A percentile compares a stretch with the other conserved stretches of the same genome.
phyloP scores from a whole-genome alignment of 768 basidiomycete species.

The Agaricus subrufescens region DNA sequence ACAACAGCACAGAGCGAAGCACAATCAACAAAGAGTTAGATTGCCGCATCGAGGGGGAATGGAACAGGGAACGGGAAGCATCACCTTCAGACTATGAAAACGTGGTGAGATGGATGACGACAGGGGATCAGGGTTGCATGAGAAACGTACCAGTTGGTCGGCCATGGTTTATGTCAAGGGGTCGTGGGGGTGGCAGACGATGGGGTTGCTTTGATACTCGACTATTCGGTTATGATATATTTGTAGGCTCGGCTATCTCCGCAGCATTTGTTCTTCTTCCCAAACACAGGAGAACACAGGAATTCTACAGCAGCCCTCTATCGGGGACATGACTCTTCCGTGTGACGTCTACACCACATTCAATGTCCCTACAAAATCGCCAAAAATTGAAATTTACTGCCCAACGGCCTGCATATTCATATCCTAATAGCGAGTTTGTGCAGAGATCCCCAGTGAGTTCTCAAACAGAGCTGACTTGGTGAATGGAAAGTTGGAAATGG shows the following conservation, averaged over 20 bases:
- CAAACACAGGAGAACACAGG: no score
- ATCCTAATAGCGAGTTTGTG: no score
- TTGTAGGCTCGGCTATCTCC: constrained; percentile 9
- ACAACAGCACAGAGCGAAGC: background rate
- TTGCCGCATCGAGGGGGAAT: background rate
- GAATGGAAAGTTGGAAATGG: no score
- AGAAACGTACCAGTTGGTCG: constrained; percentile 49
- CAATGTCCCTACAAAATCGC: no score
- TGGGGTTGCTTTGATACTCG: background rate
- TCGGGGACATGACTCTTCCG: no score
- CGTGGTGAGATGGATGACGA: constrained; percentile 10
- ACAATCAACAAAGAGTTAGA: background rate
- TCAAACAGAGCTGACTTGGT: no score
- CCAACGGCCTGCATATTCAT: no score
- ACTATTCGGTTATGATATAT: background rate
- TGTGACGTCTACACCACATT: no score
- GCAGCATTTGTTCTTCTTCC: background rate
- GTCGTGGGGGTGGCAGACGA: constrained; percentile 4
- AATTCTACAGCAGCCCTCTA: no score
- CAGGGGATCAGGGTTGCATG: background rate
- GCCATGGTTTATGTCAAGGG: constrained; percentile 34
- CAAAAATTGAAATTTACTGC: no score
- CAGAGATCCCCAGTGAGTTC: no score
- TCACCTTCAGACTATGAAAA: constrained; percentile 52
- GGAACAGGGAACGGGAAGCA: constrained; percentile 13